Base-by-base conservation (phyloP, 2,329 filamentous ascomycete species). In the Aspergillus spinulosporus region DNA sequence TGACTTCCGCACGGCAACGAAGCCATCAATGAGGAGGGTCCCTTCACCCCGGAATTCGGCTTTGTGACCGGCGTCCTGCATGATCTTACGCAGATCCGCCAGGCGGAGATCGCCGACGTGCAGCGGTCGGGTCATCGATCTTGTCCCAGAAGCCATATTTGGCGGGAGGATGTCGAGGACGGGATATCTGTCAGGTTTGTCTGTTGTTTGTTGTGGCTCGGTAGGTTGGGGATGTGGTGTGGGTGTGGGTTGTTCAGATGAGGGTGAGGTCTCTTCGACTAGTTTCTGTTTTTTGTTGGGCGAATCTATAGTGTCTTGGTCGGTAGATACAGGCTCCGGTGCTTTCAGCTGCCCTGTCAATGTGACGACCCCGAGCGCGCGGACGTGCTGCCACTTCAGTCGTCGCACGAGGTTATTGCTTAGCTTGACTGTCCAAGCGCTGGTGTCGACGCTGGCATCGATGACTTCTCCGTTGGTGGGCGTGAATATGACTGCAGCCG, bases 41-140 rank as follows among this genome's bases (percentile, higher is more conserved):
- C 94, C 94, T 74, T 97, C 93, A 49, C 94, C 94, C 49, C 91
- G 83, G 73, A 97, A 97, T 72, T 97, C 94, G 1, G 93, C 93
- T 12, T 85, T 87, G 75, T 97, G 92, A 0, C 92, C 92, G 2
- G 87, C 83, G 11, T 83, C 80, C 66, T 91, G 88, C 85, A 99
- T 90, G 15, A 92, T 83, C 58, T 90, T 87, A 49, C 94, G 83
- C 57, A 99, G 78, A 71, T 97, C 92, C 0, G 93, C 91, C 14
- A 99, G 83, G 21, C 93, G 84, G 42, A 97, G 78, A 72, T 99
- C 94, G 60, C 94, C 94, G 3, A 99, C 94, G 71, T 97, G 94
- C 45, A 99, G 85, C 9, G 94, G 92, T 62, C 93, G 91, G 0
- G 91, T 88, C 34, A 88, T 86, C 3, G 89, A 87, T 59, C 90